A percentile compares a stretch with the other conserved stretches of the same genome.
Conservation (phyloP, 768 basidiomycete genomes). For the Ramaria sp. region DNA sequence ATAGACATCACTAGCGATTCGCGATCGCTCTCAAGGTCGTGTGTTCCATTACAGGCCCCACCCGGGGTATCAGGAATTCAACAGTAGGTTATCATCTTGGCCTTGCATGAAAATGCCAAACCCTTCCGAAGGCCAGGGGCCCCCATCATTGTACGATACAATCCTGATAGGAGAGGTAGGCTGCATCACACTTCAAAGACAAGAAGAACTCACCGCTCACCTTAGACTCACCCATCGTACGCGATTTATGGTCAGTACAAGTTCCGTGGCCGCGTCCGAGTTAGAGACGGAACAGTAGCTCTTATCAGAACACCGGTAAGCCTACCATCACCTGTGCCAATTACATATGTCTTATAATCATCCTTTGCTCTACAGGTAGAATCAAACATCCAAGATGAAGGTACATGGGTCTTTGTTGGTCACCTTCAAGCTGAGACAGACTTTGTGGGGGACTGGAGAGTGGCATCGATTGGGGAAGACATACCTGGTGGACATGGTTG, state of each 20-base stretch:
- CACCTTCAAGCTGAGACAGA: not conserved
- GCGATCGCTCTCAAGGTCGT: not conserved
- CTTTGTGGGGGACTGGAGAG: constrained; percentile 6
- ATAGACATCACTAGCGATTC: not conserved
- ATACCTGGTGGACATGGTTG: constrained; percentile 3
- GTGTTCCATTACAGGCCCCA: not conserved
- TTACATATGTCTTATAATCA: not conserved
- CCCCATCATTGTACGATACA: not conserved
- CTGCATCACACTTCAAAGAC: not conserved
- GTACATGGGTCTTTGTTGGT: constrained; percentile 4
- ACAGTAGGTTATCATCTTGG: not conserved
- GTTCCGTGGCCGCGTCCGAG: not conserved
- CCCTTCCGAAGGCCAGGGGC: not conserved
- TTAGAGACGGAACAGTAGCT: not conserved
- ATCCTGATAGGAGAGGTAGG: not conserved
- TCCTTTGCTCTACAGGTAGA: not conserved
- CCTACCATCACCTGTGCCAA: not conserved
- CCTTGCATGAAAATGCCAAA: not conserved
- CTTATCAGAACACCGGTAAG: constrained; percentile 1
- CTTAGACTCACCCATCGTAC: not conserved
- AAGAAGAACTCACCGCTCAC: not conserved
- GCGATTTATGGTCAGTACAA: not conserved
- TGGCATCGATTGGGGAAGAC: not conserved
- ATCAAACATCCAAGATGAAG: not conserved
- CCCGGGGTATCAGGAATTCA: not conserved